phyloP scores from a whole-genome alignment of 140 eudicot species.

The Ambrosia hybrid region DNA sequence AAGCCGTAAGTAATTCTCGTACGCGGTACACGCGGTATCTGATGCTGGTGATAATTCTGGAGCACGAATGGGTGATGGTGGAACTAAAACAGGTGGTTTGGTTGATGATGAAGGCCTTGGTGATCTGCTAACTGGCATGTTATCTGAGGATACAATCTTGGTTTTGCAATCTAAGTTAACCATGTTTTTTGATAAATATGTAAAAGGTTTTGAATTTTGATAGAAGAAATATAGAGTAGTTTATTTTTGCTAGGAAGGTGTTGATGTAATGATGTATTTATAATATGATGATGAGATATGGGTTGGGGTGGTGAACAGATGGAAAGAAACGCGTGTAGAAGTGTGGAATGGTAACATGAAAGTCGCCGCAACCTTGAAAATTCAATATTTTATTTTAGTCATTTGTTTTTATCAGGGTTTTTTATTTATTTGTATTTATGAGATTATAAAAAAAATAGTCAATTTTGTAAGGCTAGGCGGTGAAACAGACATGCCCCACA shows the following conservation, averaged over 20 bases:
- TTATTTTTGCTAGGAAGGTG: background rate
- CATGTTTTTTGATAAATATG: conserved; percentile 40
- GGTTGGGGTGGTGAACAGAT: conserved; percentile 21
- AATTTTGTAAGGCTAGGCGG: too few species aligned
- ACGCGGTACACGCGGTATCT: conserved; percentile 60
- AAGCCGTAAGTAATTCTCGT: conserved; percentile 65
- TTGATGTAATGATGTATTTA: conserved; percentile 17
- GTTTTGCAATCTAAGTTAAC: conserved; percentile 68
- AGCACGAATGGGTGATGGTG: conserved; percentile 42
- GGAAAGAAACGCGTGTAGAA: conserved; percentile 50
- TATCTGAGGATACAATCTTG: conserved; percentile 47
- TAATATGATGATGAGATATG: conserved; percentile 5
- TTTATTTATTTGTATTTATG: background rate
- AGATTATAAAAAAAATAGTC: background rate
- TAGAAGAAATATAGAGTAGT: background rate
- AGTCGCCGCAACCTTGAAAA: conserved; percentile 23
- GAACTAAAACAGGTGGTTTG: conserved; percentile 39
- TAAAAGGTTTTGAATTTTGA: background rate
- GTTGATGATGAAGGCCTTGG: conserved; percentile 40
- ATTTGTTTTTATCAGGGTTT: background rate
- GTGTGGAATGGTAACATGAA: conserved; percentile 28
- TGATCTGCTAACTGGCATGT: conserved; percentile 46
- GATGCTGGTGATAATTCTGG: conserved; percentile 63
- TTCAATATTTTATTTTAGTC: background rate
- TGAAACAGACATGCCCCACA: too few species aligned